Evolutionary conservation across 148 eudicot genomes (phyloP).

Genomic region (Gaultheria prostrata): DNA sequence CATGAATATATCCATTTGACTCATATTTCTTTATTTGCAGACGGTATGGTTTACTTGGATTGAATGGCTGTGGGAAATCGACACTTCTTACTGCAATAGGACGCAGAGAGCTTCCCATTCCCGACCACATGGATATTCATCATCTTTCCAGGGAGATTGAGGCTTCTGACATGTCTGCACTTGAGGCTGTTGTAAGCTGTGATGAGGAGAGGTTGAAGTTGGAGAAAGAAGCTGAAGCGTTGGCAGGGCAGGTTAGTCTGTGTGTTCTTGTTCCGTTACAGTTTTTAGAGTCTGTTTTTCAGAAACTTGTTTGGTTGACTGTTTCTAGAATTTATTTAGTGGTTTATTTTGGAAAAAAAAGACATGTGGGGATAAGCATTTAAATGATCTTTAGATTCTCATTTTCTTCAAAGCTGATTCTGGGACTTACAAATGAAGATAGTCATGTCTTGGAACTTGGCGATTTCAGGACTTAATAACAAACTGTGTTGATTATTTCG

Average conservation of each 20-base stretch:
- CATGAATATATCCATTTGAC: neutral
- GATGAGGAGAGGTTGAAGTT: constrained; percentile 80
- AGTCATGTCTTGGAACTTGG: neutral
- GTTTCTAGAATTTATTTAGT: neutral
- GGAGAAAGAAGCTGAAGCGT: constrained; percentile 82
- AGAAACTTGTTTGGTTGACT: neutral
- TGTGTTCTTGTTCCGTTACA: neutral
- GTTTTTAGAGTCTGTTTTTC: neutral
- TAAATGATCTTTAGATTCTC: neutral
- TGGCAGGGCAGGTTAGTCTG: constrained; percentile 68
- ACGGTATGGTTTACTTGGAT: constrained; percentile 95
- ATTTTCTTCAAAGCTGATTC: neutral
- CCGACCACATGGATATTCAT: constrained; percentile 97
- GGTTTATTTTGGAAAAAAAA: neutral
- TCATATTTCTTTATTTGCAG: constrained; percentile 28
- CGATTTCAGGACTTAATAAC: neutral
- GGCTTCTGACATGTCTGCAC: constrained; percentile 96
- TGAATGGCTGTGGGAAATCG: constrained; percentile 98
- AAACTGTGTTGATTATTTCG: neutral
- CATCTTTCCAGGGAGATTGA: constrained; percentile 93
- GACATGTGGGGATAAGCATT: neutral
- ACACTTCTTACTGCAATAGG: constrained; percentile 94
- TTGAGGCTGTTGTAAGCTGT: constrained; percentile 81
- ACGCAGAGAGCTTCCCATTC: constrained; percentile 89
- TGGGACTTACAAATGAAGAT: neutral